These are phyloP conservation scores for Chytridiales sp. DNA, from an alignment of 371 early-diverging fungal species.

Conservation along the genomic window DNA sequence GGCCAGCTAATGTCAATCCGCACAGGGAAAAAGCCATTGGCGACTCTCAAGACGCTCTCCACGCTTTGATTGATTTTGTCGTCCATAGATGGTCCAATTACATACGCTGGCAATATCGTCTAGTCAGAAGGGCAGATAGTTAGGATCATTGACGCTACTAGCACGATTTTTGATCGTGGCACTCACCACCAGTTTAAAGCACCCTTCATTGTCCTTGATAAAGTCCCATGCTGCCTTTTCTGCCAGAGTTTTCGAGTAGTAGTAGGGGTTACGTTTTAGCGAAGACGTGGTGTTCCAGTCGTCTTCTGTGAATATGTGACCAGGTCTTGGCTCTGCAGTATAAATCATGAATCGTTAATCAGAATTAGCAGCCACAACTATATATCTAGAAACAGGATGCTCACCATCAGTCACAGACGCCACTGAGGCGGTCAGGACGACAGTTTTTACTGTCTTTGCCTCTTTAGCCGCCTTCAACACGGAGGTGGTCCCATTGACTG, in stretches of 20 bases:
- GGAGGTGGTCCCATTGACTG: slow-evolving; percentile 19
- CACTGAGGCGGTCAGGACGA: slow-evolving; percentile 26
- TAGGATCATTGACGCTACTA: no score
- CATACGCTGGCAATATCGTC: neutral
- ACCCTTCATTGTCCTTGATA: slow-evolving; percentile 8
- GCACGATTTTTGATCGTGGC: no score
- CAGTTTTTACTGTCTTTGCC: slow-evolving; percentile 9
- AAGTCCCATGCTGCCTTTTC: slow-evolving; percentile 28
- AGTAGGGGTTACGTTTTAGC: slow-evolving; percentile 8
- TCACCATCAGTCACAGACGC: no score
- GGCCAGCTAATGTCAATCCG: no score
- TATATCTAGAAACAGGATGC: no score
- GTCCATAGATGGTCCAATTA: slow-evolving; percentile 1
- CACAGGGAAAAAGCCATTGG: no score
- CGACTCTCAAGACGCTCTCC: neutral
- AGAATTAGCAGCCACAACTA: no score
- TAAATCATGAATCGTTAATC: no score
- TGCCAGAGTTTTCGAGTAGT: slow-evolving; percentile 15
- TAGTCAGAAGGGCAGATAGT: no score
- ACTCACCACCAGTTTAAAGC: slow-evolving; percentile 20
- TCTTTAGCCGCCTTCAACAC: slow-evolving; percentile 16
- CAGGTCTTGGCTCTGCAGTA: slow-evolving; percentile 11
- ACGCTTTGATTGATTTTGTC: neutral
- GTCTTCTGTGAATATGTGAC: slow-evolving; percentile 16
- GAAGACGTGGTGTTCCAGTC: slow-evolving; percentile 25